Conservation (phyloP, 305 asterid genomes). For the Vinca major region DNA sequence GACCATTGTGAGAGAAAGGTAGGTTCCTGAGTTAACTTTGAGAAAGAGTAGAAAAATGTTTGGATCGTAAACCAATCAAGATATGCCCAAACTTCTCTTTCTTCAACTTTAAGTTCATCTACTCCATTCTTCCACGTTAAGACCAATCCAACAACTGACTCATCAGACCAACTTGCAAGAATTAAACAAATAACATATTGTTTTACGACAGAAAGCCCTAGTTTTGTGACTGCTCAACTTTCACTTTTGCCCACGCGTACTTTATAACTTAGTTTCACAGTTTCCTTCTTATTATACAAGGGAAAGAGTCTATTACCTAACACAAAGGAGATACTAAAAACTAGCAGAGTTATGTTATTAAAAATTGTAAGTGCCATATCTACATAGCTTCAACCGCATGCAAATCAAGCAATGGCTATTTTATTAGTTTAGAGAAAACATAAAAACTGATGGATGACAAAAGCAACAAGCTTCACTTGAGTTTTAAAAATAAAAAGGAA, state of each 20-base stretch:
- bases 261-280: no score
- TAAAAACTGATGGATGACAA: conserved; percentile 7
- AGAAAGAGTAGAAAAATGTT: no score
- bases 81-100: not conserved
- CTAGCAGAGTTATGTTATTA: not conserved
- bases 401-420: not conserved
- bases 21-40: no score
- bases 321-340: not conserved
- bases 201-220: no score
- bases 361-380: not conserved
- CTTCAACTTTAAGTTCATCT: not conserved
- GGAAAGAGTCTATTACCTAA: not conserved
- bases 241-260: no score
- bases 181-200: no score
- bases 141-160: not conserved
- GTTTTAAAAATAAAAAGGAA: not conserved
- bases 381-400: not conserved
- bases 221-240: no score
- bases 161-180: not conserved
- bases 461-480: not conserved
- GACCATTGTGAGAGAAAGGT: no score
- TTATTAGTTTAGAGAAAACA: not conserved
- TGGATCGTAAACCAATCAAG: no score
- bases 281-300: not conserved
- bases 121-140: not conserved